These are phyloP conservation scores for Peterozyma toletana DNA, from an alignment of 805 yeast genomes.

Conservation along the genomic window DNA sequence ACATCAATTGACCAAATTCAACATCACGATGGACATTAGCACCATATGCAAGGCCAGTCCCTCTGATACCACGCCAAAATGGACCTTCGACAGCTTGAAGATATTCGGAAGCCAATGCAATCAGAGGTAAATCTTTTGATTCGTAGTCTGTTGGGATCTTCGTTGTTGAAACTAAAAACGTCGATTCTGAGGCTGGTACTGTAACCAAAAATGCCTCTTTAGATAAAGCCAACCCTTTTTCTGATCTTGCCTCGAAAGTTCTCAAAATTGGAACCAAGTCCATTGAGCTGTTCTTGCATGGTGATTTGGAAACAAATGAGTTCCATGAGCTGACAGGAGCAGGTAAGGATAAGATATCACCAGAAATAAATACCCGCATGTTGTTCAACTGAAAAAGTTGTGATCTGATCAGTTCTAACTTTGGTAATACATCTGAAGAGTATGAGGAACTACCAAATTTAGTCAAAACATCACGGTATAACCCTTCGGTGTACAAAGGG, in stretches of 20 bases:
- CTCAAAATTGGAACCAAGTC: slow-evolving; percentile 35
- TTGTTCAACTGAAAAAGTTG: slow-evolving; percentile 51
- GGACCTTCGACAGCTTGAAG: slow-evolving; percentile 92
- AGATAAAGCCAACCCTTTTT: slow-evolving; percentile 44
- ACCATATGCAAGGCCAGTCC: slow-evolving; percentile 91
- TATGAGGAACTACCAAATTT: slow-evolving; percentile 50
- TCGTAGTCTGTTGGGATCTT: slow-evolving; percentile 48
- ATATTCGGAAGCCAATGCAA: slow-evolving; percentile 68
- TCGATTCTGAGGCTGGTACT: slow-evolving; percentile 81
- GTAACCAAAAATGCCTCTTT: slow-evolving; percentile 55
- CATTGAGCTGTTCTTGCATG: slow-evolving; percentile 11
- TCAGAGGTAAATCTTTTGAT: slow-evolving; percentile 57
- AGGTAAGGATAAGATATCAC: slow-evolving; percentile 49
- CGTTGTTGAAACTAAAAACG: slow-evolving; percentile 56
- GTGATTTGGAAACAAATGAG: slow-evolving; percentile 18
- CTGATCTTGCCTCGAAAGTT: slow-evolving; percentile 44
- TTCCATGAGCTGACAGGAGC: slow-evolving; percentile 59
- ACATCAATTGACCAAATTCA: slow-evolving; percentile 63
- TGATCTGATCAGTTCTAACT: slow-evolving; percentile 43
- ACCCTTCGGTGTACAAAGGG: slow-evolving; percentile 52
- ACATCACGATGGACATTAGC: slow-evolving; percentile 51
- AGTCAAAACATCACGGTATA: slow-evolving; percentile 38
- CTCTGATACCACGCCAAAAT: slow-evolving; percentile 93
- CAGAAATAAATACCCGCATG: slow-evolving; percentile 61
- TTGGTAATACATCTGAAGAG: slow-evolving; percentile 30